Evolutionary conservation across 2,329 filamentous ascomycete species (phyloP).

Genomic region (Aspergillus spinulosporus): DNA sequence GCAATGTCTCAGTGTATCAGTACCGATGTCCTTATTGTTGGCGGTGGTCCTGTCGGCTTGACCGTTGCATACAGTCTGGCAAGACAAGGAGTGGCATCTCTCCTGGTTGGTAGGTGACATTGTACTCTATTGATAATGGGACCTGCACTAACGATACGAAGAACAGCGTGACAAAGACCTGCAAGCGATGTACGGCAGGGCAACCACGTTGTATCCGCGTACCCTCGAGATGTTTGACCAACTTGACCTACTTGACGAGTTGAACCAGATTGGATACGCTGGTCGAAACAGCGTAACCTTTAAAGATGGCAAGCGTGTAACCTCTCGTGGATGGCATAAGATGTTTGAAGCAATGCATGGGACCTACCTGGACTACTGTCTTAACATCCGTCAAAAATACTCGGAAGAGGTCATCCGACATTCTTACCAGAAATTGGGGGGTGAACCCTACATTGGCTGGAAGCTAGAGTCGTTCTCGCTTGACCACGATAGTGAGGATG

Average conservation of each 20-base stretch:
- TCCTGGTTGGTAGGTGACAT: conserved; percentile 38
- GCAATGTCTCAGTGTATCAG: neutral
- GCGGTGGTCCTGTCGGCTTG: conserved; percentile 48
- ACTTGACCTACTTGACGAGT: conserved; percentile 50
- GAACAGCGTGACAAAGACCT: conserved; percentile 43
- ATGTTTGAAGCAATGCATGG: neutral
- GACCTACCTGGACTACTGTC: neutral
- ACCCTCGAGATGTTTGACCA: conserved; percentile 51
- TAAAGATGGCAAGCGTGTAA: conserved; percentile 38
- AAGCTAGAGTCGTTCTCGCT: conserved; percentile 1
- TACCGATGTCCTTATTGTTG: conserved; percentile 44
- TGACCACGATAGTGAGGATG: neutral
- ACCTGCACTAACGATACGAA: neutral
- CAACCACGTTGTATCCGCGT: conserved; percentile 48
- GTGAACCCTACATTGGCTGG: neutral
- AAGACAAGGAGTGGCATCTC: conserved; percentile 47
- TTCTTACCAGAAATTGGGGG: neutral
- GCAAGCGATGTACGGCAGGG: conserved; percentile 50
- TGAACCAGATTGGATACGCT: conserved; percentile 56
- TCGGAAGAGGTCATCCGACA: conserved; percentile 54
- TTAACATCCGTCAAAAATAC: conserved; percentile 56
- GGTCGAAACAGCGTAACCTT: conserved; percentile 32
- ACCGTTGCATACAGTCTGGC: conserved; percentile 48
- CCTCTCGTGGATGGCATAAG: conserved; percentile 49
- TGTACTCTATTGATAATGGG: neutral